Conservation (phyloP, 75 land plant genomes). For the Chamaecyparis obtusa region DNA sequence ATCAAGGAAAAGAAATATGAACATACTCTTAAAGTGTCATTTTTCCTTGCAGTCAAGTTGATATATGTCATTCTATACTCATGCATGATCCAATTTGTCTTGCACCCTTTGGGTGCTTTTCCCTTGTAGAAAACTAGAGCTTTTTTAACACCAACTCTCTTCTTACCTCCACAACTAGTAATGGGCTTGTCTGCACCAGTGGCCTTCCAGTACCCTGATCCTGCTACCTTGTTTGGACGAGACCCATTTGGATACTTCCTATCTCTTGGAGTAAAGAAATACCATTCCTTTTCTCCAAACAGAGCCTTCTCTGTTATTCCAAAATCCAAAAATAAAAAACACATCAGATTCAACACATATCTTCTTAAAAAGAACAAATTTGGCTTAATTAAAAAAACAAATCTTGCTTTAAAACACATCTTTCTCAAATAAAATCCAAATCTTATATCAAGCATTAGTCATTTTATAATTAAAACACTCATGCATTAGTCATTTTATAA, state of each 20-base stretch:
- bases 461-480: too few relatives aligned
- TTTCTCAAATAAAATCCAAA: too few relatives aligned
- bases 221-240: conserved; percentile 41
- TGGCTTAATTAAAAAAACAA: too few relatives aligned
- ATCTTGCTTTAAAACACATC: too few relatives aligned
- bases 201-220: conserved; percentile 42
- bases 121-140: conserved; percentile 41
- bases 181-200: conserved; percentile 47
- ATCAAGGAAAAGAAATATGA: neutral
- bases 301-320: conserved; percentile 24
- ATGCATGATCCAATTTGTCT: conserved; percentile 49
- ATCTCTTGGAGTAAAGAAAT: conserved; percentile 42
- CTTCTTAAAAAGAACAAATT: neutral
- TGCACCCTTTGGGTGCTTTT: conserved; percentile 40
- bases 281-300: conserved; percentile 44
- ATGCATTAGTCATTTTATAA: too few relatives aligned
- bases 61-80: conserved; percentile 33
- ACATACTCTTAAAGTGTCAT: conserved; percentile 29
- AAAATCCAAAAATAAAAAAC: neutral
- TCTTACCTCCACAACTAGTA: conserved; percentile 3
- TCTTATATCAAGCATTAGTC: too few relatives aligned
- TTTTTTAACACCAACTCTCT: conserved; percentile 29
- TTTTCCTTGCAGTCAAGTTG: conserved; percentile 17
- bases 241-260: conserved; percentile 40
- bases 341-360: neutral